Evolutionary conservation across 2,329 filamentous ascomycete genomes (phyloP), one percentile per base, ranked within the genome.

Genomic region (Monosporascus sp.): DNA sequence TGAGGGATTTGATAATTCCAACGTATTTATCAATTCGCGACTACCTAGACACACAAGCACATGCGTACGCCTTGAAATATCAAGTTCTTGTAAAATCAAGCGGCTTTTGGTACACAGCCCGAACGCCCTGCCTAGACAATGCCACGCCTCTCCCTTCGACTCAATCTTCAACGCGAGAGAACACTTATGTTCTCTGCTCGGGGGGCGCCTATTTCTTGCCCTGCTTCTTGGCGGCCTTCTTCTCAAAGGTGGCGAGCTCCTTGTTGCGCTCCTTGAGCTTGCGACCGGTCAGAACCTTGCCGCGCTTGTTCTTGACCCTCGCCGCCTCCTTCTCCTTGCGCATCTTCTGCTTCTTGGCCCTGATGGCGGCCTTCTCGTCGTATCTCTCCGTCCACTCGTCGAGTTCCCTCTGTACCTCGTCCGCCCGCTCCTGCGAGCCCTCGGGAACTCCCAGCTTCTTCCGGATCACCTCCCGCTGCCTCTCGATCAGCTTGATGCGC

Each of bases 401-500:
- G 8, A 68, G 52, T 14, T 50, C 44, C 8, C 53, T 48, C 50
- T 69, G 59, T 7, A 68, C 60, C 51, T 61, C 54, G 5, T 57
- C 58, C 18, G 58, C 57, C 45, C 52, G 57, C 37, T 63, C 62
- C 8, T 39, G 20, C 2, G 61, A 58, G 11, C 54, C 63, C 22
- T 49, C 50, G 6, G 58, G 50, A 3, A 65, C 47, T 34, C 62
- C 62, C 8, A 65, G 49, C 31, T 54, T 51, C 51, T 62, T 62
- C 49, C 56, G 61, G 48, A 69, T 58, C 18, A 22, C 34, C 41
- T 57, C 50, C 42, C 62, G 65, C 48, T 65, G 60, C 44, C 47
- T 48, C 36, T 62, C 65, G 27, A 70, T 66, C 34, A 69, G 45
- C 25, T 53, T 52, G 25, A 63, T 51, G 6, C 65, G 64, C 17